Conservation (phyloP, 2,329 filamentous ascomycete genomes). For the Chaetoscypha palmicola region DNA sequence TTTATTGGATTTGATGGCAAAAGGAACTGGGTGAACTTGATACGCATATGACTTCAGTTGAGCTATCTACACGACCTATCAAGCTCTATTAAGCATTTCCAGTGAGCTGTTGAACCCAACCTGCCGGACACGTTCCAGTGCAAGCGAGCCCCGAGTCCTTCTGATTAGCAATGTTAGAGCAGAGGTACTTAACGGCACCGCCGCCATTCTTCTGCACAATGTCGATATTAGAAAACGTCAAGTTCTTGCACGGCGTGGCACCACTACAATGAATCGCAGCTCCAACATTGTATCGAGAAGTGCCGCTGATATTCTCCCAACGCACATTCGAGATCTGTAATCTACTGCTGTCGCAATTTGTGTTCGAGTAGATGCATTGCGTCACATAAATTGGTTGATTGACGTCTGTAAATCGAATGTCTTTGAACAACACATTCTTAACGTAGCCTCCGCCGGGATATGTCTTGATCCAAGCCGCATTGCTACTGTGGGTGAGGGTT, state of each 20-base stretch:
- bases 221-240: slow-evolving; percentile 13
- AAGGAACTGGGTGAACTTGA: no score
- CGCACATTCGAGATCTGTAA: slow-evolving; percentile 53
- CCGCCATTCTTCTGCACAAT: slow-evolving; percentile 13
- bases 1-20: no score
- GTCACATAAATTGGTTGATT: slow-evolving; percentile 44
- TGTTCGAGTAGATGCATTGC: slow-evolving; percentile 39
- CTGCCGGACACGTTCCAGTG: slow-evolving; percentile 12
- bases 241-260: slow-evolving; percentile 11
- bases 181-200: slow-evolving; percentile 9
- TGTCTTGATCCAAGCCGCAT: slow-evolving; percentile 33
- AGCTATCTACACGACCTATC: no score
- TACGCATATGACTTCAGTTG: no score
- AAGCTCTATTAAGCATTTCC: slow-evolving; percentile 6
- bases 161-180: slow-evolving; percentile 15
- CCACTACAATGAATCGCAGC: slow-evolving; percentile 15
- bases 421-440: slow-evolving; percentile 29
- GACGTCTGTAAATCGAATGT: slow-evolving; percentile 33
- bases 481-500: slow-evolving; percentile 30
- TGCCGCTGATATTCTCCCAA: slow-evolving; percentile 53
- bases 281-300: slow-evolving; percentile 35
- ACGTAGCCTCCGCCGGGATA: slow-evolving; percentile 33
- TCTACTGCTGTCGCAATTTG: slow-evolving; percentile 41
- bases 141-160: slow-evolving; percentile 8
- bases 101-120: slow-evolving; percentile 9